Conservation (phyloP, 2,329 filamentous ascomycete genomes). For the Huntiella abstrusa region DNA sequence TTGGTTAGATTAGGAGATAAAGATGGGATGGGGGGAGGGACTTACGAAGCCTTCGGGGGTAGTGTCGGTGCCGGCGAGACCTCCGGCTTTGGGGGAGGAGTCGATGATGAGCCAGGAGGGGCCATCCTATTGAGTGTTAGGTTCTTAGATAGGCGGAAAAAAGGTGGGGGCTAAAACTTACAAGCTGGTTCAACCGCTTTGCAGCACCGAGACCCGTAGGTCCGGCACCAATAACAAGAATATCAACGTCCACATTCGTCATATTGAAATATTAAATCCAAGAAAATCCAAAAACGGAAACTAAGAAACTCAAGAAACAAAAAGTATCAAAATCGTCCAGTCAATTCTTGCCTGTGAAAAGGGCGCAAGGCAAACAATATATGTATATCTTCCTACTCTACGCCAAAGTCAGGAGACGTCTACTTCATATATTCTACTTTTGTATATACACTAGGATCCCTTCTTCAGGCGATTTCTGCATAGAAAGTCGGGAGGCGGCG, state of each 20-base stretch:
- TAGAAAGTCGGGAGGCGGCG: conserved; percentile 3
- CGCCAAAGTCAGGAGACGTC: too few relatives aligned
- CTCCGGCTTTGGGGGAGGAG: conserved; percentile 76
- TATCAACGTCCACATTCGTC: conserved; percentile 26
- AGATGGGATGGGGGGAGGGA: conserved; percentile 17
- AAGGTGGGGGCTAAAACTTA: conserved; percentile 28
- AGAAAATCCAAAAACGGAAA: not conserved
- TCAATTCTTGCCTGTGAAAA: not conserved
- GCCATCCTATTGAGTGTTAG: conserved; percentile 42
- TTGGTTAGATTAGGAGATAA: conserved; percentile 1
- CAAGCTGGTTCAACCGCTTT: conserved; percentile 92
- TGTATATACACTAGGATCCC: too few relatives aligned
- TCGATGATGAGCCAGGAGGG: conserved; percentile 95
- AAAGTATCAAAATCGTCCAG: not conserved
- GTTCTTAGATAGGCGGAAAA: conserved; percentile 12
- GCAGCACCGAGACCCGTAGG: conserved; percentile 94
- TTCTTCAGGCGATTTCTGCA: not conserved
- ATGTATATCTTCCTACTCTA: too few relatives aligned
- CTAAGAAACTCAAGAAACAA: not conserved
- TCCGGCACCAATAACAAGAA: conserved; percentile 94
- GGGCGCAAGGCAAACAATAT: not conserved
- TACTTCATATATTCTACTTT: too few relatives aligned
- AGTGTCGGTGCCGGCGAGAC: conserved; percentile 85
- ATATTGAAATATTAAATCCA: not conserved
- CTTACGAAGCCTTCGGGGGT: conserved; percentile 94